Evolutionary conservation across 2,329 filamentous ascomycete genomes (phyloP).

Genomic region (Aspergillus ruber): DNA sequence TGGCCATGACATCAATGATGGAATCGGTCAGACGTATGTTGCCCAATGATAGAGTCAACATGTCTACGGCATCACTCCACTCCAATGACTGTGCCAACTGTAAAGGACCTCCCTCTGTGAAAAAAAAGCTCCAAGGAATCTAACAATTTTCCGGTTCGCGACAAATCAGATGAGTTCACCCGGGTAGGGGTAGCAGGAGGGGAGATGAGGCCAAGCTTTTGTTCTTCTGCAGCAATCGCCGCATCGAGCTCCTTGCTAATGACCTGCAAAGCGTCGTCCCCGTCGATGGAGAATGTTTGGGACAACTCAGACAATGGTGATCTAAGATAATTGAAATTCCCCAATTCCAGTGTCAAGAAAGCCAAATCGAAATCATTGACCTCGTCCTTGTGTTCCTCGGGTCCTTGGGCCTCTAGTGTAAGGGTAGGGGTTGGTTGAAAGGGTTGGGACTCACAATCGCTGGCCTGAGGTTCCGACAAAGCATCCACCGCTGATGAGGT

Average conservation of each 20-base stretch:
- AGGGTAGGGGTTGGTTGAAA: background rate
- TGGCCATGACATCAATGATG: background rate
- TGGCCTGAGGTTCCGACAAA: slow-evolving; percentile 7
- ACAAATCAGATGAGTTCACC: background rate
- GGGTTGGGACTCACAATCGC: slow-evolving; percentile 9
- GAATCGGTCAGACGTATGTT: background rate
- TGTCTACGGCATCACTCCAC: background rate
- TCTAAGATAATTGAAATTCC: slow-evolving; percentile 7
- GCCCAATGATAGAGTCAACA: background rate
- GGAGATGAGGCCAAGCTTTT: background rate
- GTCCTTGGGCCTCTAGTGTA: slow-evolving; percentile 1
- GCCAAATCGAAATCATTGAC: background rate
- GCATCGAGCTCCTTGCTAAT: slow-evolving; percentile 1
- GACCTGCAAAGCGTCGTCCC: background rate
- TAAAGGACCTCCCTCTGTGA: background rate
- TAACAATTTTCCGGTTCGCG: background rate
- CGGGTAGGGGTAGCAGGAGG: background rate
- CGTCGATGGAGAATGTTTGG: slow-evolving; percentile 5
- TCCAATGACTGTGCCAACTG: background rate
- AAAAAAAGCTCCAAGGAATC: background rate
- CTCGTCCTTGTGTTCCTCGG: background rate
- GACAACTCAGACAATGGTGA: slow-evolving; percentile 8
- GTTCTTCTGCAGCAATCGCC: slow-evolving; percentile 1
- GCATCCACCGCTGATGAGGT: background rate
- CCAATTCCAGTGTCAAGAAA: slow-evolving; percentile 2